phyloP scores from a whole-genome alignment of 805 yeast species.

The Pichia eremophila region DNA sequence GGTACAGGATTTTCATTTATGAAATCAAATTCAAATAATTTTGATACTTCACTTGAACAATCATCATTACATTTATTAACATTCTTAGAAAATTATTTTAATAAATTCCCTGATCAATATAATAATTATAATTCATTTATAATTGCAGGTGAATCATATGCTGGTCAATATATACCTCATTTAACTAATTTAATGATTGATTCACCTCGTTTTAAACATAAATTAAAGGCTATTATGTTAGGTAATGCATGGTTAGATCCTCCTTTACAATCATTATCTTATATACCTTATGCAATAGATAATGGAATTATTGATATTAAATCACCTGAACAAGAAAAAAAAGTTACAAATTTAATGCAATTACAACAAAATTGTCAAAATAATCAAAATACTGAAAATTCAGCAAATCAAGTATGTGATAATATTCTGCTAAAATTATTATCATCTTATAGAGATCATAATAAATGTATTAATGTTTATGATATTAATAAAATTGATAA shows the following conservation, averaged over 20 bases:
- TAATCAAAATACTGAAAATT: conserved; percentile 28
- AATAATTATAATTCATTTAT: conserved; percentile 45
- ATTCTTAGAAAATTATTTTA: conserved; percentile 60
- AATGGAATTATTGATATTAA: conserved; percentile 42
- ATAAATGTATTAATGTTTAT: conserved; percentile 72
- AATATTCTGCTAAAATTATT: conserved; percentile 33
- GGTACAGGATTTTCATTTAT: conserved; percentile 80
- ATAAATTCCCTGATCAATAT: conserved; percentile 63
- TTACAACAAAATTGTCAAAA: conserved; percentile 57
- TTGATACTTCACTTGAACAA: conserved; percentile 42
- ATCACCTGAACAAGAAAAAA: conserved; percentile 20
- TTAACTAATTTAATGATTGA: conserved; percentile 56
- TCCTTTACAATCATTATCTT: conserved; percentile 69
- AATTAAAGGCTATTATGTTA: conserved; percentile 60
- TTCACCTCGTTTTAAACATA: conserved; percentile 27
- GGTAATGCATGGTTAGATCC: conserved; percentile 97
- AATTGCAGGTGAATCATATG: conserved; percentile 92
- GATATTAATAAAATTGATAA: conserved; percentile 63
- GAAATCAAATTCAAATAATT: conserved; percentile 26
- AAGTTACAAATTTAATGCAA: conserved; percentile 32
- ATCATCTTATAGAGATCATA: conserved; percentile 7
- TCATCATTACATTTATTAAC: conserved; percentile 54
- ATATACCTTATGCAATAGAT: conserved; percentile 58
- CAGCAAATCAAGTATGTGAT: conserved; percentile 26
- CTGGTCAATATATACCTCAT: conserved; percentile 94